These are phyloP conservation scores for Ustilago xerochloae DNA, from an alignment of 1,284 basidiomycete species.

Conservation along the genomic window DNA sequence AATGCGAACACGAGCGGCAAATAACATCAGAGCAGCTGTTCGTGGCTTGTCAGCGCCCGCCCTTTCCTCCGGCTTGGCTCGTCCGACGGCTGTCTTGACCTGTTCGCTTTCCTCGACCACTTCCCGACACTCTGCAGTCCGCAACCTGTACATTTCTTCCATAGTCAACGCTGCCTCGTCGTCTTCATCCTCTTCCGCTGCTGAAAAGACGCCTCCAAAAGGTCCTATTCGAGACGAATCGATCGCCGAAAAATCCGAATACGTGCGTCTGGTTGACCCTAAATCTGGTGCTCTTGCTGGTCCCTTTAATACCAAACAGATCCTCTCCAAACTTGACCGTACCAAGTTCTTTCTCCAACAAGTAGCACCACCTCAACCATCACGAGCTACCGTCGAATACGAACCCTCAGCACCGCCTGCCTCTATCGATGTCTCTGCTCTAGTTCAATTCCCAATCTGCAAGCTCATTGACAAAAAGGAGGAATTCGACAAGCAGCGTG, in stretches of 20 bases:
- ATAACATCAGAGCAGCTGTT: not conserved
- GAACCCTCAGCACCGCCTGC: conserved; percentile 1
- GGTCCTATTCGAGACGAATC: conserved; percentile 37
- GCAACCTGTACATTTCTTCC: not conserved
- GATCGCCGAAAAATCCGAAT: conserved; percentile 23
- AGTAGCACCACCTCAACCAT: conserved; percentile 40
- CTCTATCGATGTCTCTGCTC: conserved; percentile 1
- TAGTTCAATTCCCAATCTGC: conserved; percentile 64
- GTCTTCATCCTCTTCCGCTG: not conserved
- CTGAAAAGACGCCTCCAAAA: conserved; percentile 1
- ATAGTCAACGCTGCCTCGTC: not conserved
- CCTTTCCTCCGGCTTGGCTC: not conserved
- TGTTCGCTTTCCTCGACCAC: not conserved
- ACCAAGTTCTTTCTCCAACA: conserved; percentile 54
- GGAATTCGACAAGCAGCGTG: conserved; percentile 57
- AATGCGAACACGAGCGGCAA: conserved; percentile 12
- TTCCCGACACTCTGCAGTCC: not conserved
- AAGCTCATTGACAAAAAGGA: conserved; percentile 69
- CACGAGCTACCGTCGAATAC: conserved; percentile 15
- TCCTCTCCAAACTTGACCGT: conserved; percentile 57
- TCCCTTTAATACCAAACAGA: conserved; percentile 39
- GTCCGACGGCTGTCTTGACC: not conserved
- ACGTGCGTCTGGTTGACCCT: conserved; percentile 58
- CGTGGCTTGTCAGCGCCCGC: not conserved
- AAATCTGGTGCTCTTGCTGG: conserved; percentile 53